Evolutionary conservation across 2,329 filamentous ascomycete genomes (phyloP), one percentile per base, ranked within the genome.

Genomic region (Penicillium hesseltinei): DNA sequence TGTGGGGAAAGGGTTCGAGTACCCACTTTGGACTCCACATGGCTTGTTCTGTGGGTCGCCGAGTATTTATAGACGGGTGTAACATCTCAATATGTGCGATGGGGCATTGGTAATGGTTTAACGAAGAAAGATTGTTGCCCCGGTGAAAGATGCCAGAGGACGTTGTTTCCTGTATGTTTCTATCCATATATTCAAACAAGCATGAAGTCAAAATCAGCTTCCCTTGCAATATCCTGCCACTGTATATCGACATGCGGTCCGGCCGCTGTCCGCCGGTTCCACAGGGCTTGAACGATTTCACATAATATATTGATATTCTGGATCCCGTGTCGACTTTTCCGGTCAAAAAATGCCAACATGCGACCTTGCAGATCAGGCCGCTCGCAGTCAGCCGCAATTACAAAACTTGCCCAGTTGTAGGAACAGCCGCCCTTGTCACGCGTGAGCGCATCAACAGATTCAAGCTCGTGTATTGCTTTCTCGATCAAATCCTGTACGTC

Each of bases 361-460:
- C 69, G 63, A 23, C 51, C 48, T 54, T 72, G 70, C 31, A 73
- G 54, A 27, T 62, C 64, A 6, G 48, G 44, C 3, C 56, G 60
- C 35, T 67, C 57, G 43, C 73, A 75, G 48, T 75, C 73, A 5
- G 72, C 72, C 3, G 70, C 73, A 4, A 75, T 63, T 2, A 75
- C 69, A 35, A 75, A 66, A 4, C 67, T 69, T 2, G 72, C 71
- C 73, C 73, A 75, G 31, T 74, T 66, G 56, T 75, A 72, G 19
- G 74, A 68, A 53, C 66, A 72, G 3, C 73, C 73, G 1, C 69
- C 65, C 19, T 62, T 58, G 7, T 70, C 69, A 21, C 64, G 62
- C 2, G 66, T 70, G 1, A 69, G 60, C 5, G 31, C 47, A 50
- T 73, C 72, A 8, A 72, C 68, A 0, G 69, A 66, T 54, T 75